Conservation (phyloP, 305 asterid species). For the Fraxinus platypoda region DNA sequence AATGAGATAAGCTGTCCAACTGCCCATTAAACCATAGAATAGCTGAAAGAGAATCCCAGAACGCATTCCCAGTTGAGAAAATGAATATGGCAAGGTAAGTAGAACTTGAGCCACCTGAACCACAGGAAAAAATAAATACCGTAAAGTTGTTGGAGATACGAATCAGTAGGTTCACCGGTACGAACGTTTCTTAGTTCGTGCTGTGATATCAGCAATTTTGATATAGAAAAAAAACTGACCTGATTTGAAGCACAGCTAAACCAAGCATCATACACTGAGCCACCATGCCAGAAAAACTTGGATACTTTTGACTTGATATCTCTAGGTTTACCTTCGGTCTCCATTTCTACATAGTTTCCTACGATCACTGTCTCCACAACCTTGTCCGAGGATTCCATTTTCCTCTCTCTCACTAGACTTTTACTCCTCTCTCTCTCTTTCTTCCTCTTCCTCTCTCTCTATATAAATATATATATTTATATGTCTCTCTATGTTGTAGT, state of each 20-base stretch:
- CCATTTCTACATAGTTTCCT: conserved; percentile 86
- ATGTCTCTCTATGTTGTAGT: too few species aligned
- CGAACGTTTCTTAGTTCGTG: background rate
- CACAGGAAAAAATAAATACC: background rate
- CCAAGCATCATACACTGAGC: conserved; percentile 82
- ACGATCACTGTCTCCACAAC: conserved; percentile 66
- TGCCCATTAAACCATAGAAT: conserved; percentile 44
- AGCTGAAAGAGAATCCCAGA: conserved; percentile 39
- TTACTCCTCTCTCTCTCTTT: background rate
- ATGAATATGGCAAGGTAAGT: conserved; percentile 41
- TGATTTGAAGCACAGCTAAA: conserved; percentile 78
- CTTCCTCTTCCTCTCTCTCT: background rate
- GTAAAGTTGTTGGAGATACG: background rate
- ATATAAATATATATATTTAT: background rate
- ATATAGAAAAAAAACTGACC: conserved; percentile 20
- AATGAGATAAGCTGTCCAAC: conserved; percentile 59
- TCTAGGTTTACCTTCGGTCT: conserved; percentile 48
- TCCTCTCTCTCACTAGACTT: background rate
- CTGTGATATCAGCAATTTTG: background rate
- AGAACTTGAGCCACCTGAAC: conserved; percentile 36
- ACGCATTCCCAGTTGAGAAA: conserved; percentile 40
- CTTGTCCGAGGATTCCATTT: conserved; percentile 64
- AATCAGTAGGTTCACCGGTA: too few species aligned
- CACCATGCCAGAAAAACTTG: conserved; percentile 73
- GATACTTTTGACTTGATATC: conserved; percentile 56